phyloP scores from a whole-genome alignment of 2,329 filamentous ascomycete genomes.

The Talaromyces pinophilus region DNA sequence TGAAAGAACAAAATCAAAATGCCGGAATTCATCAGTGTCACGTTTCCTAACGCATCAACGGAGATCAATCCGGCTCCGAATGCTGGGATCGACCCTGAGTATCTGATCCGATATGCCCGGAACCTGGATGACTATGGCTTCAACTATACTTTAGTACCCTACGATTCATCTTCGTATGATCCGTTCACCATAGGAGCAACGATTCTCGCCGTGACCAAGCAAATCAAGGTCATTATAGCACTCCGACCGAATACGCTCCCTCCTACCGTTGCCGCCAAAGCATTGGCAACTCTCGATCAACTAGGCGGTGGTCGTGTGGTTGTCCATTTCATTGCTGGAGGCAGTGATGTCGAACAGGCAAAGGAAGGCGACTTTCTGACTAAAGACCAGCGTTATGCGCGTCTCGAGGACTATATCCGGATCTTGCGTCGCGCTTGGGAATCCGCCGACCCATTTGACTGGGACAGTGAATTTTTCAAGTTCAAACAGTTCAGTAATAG shows the following conservation, averaged over 20 bases:
- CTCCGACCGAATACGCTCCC: constrained; percentile 63
- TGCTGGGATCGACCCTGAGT: constrained; percentile 57
- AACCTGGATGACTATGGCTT: constrained; percentile 61
- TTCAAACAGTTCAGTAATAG: constrained; percentile 61
- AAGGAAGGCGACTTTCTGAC: constrained; percentile 61
- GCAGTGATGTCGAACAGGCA: constrained; percentile 61
- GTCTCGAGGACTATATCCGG: constrained; percentile 63
- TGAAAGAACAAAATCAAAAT: not conserved
- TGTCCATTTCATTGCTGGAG: constrained; percentile 65
- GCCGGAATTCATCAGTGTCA: constrained; percentile 60
- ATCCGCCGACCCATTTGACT: constrained; percentile 60
- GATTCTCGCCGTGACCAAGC: constrained; percentile 59
- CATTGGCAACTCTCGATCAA: constrained; percentile 62
- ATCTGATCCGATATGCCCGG: constrained; percentile 58
- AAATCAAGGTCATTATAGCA: constrained; percentile 63
- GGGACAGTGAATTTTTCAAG: constrained; percentile 61
- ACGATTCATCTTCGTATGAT: constrained; percentile 58
- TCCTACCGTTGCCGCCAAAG: constrained; percentile 63
- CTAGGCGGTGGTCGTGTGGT: constrained; percentile 60
- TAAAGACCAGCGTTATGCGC: constrained; percentile 60
- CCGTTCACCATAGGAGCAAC: constrained; percentile 62
- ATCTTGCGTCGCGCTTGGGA: constrained; percentile 62
- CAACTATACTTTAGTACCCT: constrained; percentile 65
- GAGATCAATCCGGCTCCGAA: constrained; percentile 57
- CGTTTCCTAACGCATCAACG: constrained; percentile 59